Conservation (phyloP, 129 eudicot species). For the Arctium minus region DNA sequence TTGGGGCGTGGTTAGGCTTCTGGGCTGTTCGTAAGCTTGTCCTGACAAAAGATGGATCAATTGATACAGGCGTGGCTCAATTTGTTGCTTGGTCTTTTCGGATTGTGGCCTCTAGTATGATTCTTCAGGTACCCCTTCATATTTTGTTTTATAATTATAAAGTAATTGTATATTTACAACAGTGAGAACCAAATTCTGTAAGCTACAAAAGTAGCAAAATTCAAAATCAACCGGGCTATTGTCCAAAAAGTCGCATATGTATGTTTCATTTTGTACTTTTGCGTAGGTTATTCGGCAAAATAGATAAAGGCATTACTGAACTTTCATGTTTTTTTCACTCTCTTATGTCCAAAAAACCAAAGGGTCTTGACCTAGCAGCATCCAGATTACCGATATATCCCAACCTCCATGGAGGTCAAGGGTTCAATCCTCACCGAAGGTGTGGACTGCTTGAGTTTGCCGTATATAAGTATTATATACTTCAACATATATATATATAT, state of each 20-base stretch:
- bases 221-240: not conserved
- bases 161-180: not conserved
- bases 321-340: not conserved
- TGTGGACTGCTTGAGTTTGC: no score
- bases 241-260: not conserved
- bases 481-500: no score
- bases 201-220: not conserved
- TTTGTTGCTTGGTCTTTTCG: slow-evolving; percentile 89
- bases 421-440: no score
- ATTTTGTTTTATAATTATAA: slow-evolving; percentile 1
- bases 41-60: slow-evolving; percentile 73
- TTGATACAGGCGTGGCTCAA: slow-evolving; percentile 64
- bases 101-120: slow-evolving; percentile 67
- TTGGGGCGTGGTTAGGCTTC: slow-evolving; percentile 96
- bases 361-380: no score
- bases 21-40: slow-evolving; percentile 93
- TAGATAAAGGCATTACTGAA: not conserved
- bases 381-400: no score
- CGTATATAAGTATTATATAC: no score
- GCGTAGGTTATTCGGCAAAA: not conserved
- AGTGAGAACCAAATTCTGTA: not conserved
- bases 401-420: no score
- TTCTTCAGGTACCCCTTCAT: slow-evolving; percentile 59
- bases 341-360: no score
- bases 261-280: not conserved